Evolutionary conservation across 495 filamentous ascomycete species (phyloP).

Genomic region (Neurospora sp.): DNA sequence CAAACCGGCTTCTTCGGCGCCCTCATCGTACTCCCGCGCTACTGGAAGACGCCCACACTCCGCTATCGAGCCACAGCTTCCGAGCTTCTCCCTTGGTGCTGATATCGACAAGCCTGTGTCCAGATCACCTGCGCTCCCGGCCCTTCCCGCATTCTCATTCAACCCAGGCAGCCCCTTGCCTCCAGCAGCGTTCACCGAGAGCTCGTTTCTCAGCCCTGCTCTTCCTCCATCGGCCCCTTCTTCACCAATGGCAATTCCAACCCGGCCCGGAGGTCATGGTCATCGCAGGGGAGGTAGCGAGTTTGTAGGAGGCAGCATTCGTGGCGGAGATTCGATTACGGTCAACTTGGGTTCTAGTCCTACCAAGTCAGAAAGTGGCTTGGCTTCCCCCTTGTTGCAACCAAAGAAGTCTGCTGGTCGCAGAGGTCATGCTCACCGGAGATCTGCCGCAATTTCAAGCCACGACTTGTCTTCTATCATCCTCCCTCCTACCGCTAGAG

Average conservation of each 20-base stretch:
- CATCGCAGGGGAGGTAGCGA: slow-evolving; percentile 70
- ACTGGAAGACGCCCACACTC: slow-evolving; percentile 38
- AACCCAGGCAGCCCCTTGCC: slow-evolving; percentile 41
- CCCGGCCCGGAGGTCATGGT: slow-evolving; percentile 36
- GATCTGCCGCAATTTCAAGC: slow-evolving; percentile 79
- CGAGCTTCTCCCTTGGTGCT: slow-evolving; percentile 6
- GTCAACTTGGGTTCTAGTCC: slow-evolving; percentile 50
- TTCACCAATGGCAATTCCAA: slow-evolving; percentile 33
- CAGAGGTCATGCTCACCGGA: slow-evolving; percentile 71
- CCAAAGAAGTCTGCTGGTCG: slow-evolving; percentile 39
- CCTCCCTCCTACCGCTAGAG: slow-evolving; percentile 45
- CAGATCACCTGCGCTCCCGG: slow-evolving; percentile 43
- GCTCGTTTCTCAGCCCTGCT: slow-evolving; percentile 31
- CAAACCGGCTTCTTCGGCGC: slow-evolving; percentile 25
- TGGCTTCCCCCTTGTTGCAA: slow-evolving; percentile 38
- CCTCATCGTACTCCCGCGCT: slow-evolving; percentile 34
- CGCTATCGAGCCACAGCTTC: slow-evolving; percentile 28
- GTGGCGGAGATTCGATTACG: slow-evolving; percentile 42
- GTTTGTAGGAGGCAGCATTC: slow-evolving; percentile 65
- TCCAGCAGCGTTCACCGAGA: slow-evolving; percentile 11
- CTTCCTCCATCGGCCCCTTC: slow-evolving; percentile 26
- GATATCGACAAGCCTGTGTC: slow-evolving; percentile 12
- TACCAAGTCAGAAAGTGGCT: slow-evolving; percentile 48
- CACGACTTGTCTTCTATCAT: slow-evolving; percentile 65
- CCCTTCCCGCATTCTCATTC: slow-evolving; percentile 55